Evolutionary conservation across 2,329 filamentous ascomycete species (phyloP), one percentile per base, ranked within the genome.

Genomic region (Mycogone perniciosa): DNA sequence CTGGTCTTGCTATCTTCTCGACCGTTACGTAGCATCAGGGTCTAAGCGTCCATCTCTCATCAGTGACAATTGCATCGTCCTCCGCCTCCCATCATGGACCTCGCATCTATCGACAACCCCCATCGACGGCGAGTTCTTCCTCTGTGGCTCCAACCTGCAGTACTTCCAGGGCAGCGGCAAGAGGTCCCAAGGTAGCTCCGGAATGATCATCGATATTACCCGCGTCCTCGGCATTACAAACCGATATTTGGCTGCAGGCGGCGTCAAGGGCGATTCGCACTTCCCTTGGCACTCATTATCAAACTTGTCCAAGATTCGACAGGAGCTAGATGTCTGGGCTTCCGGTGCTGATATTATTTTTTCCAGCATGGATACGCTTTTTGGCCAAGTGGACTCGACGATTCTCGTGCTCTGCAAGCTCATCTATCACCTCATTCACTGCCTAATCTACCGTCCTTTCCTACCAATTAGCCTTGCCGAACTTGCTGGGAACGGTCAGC

Each of bases 271-370:
- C 31, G 89, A 95, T 63, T 90, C 88, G 0, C 89, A 95, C 65
- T 95, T 95, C 57, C 89, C 89, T 7, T 95, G 89, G 89, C 89
- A 95, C 64, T 84, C 88, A 2, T 76, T 91, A 20, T 95, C 89
- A 5, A 91, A 86, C 54, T 74, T 95, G 2, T 93, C 89, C 47
- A 90, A 89, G 63, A 93, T 95, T 56, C 80, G 88, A 31, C 86
- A 91, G 56, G 88, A 93, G 60, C 74, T 95, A 27, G 88, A 95
- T 62, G 79, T 88, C 31, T 95, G 89, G 89, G 87, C 88, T 1
- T 84, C 87, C 0, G 88, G 87, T 8, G 90, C 88, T 1, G 84
- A 88, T 55, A 86, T 89, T 54, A 79, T 87, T 7, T 93, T 93
- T 60, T 83, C 85, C 0, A 88, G 85, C 11, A 77, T 91, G 7